Evolutionary conservation across 306 rosid genomes (phyloP), one percentile per base, ranked within the genome.

Genomic region (Spatholobus suberectus): DNA sequence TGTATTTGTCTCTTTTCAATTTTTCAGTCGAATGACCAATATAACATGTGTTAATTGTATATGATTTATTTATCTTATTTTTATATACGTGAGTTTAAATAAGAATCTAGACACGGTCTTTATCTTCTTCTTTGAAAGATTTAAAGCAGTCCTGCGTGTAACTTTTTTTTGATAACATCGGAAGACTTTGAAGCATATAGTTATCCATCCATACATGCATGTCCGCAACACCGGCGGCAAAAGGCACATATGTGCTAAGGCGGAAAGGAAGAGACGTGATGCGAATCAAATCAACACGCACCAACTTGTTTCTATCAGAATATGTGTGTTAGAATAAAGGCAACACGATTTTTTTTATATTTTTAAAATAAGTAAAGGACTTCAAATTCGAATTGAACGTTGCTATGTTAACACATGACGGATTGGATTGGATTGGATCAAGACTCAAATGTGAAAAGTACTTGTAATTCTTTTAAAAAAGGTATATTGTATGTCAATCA

Each of bases 211-310:
- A 54, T 38, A 11, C 21, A 38, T 14, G 17, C 4, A 38, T 78
- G 76, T 78, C 32, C 10, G n/a, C 82, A 40, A 70, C 70, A 58
- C n/a, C n/a, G 51, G 77, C 35, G 58, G 70, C 70, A 79, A 66
- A 78, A 78, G 37, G 35, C 26, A 65, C 15, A 44, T 20, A 15
- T 23, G 11, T 59, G 37, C 78, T 75, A 21, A 47, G 12, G 62
- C 23, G 7, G 75, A 78, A 78, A 67, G 65, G 20, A 46, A 32
- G 51, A 51, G 40, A 78, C 17, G 66, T 52, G 10, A 6, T 11
- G 21, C 57, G 23, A 69, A 79, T 78, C 69, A 15, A 54, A 37
- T 69, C 59, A 79, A 40, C 58, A 5, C 12, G 15, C 63, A 29
- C 49, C 63, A 63, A 65, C 59, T 27, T 43, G 20, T 26, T 27